Conservation (phyloP, 306 rosid genomes). For the Vicia sativa region DNA sequence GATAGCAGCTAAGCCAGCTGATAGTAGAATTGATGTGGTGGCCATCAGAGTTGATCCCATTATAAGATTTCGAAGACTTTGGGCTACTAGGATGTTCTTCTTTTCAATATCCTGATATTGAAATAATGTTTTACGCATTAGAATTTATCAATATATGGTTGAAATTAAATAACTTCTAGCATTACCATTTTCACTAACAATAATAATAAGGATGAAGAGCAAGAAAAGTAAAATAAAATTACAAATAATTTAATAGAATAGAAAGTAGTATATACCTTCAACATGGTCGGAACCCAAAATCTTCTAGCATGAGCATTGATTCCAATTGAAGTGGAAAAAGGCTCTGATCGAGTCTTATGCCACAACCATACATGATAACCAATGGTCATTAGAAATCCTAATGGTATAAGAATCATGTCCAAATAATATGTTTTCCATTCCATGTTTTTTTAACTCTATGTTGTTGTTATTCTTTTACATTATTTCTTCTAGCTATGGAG, state of each 20-base stretch:
- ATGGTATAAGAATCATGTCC: constrained; percentile 71
- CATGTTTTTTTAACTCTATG: constrained; percentile 31
- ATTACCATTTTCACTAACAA: no score
- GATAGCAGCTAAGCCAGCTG: constrained; percentile 76
- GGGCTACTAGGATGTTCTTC: constrained; percentile 84
- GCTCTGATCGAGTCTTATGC: constrained; percentile 65
- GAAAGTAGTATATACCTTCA: constrained; percentile 32
- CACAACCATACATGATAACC: constrained; percentile 75
- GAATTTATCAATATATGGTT: neutral
- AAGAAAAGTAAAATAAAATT: no score
- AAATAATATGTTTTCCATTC: constrained; percentile 81
- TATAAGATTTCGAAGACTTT: constrained; percentile 72
- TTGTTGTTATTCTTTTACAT: constrained; percentile 23
- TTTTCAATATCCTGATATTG: constrained; percentile 82
- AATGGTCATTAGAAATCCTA: constrained; percentile 54
- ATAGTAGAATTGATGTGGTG: constrained; percentile 79
- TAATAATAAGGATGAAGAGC: no score
- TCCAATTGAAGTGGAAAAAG: constrained; percentile 69
- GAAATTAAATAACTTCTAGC: no score
- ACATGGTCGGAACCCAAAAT: constrained; percentile 66
- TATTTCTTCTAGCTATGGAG: constrained; percentile 8
- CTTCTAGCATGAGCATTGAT: constrained; percentile 70
- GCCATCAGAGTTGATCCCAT: constrained; percentile 97
- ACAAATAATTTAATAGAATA: neutral
- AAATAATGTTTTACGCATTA: neutral